These are phyloP conservation scores for Glycyrrhiza uralensis DNA, from an alignment of 306 rosid species.

Conservation along the genomic window DNA sequence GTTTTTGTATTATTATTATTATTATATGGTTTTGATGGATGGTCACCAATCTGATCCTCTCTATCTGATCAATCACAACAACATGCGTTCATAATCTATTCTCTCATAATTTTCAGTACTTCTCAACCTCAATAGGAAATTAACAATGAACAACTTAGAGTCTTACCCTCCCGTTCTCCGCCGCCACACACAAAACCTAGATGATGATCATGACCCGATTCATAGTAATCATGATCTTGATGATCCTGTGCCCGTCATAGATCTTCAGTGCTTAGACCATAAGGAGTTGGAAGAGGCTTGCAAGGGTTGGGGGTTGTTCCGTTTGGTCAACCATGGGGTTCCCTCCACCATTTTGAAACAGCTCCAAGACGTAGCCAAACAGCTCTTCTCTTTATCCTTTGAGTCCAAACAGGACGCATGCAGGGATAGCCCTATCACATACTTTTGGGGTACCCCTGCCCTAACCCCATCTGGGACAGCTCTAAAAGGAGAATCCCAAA, in stretches of 20 bases:
- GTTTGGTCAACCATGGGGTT: constrained; percentile 70
- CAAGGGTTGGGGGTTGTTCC: constrained; percentile 62
- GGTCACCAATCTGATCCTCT: neutral
- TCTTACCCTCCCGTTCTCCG: constrained; percentile 57
- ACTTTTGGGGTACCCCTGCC: constrained; percentile 78
- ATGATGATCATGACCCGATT: neutral
- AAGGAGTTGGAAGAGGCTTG: constrained; percentile 48
- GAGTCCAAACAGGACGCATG: constrained; percentile 47
- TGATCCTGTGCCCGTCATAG: constrained; percentile 50
- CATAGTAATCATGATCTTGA: too few species aligned
- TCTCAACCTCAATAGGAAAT: neutral
- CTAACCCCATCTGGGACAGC: constrained; percentile 50
- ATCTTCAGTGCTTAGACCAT: constrained; percentile 34
- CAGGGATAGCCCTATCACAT: constrained; percentile 32
- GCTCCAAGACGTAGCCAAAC: constrained; percentile 33
- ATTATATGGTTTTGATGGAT: neutral
- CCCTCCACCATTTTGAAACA: constrained; percentile 49
- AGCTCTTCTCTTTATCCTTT: constrained; percentile 44
- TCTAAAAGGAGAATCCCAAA: constrained; percentile 18
- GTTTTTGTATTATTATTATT: too few species aligned
- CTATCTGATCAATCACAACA: too few species aligned
- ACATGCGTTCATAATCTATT: neutral
- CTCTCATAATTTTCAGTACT: neutral
- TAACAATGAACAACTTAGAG: constrained; percentile 22
- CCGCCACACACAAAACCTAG: neutral